A percentile compares a stretch with the other conserved stretches of the same genome.
These are phyloP conservation scores for Lentinula edodes DNA, from an alignment of 768 basidiomycete species.

Conservation along the genomic window DNA sequence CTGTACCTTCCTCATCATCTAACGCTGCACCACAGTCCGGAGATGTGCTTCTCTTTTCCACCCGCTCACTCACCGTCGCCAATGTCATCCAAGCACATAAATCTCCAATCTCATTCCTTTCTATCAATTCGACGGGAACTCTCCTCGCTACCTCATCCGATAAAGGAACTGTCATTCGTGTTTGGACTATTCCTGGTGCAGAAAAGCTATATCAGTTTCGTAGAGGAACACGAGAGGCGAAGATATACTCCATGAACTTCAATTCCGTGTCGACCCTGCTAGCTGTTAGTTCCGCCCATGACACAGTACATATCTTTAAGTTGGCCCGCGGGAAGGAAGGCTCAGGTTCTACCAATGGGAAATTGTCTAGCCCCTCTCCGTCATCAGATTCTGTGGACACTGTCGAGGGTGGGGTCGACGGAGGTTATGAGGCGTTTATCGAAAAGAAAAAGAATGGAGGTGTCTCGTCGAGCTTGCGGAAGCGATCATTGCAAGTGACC, in stretches of 20 bases:
- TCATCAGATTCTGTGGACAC: conserved; percentile 65
- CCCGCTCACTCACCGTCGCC: conserved; percentile 82
- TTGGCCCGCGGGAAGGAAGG: conserved; percentile 32
- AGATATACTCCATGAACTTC: conserved; percentile 79
- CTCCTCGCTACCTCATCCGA: conserved; percentile 91
- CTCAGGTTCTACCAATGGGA: conserved; percentile 11
- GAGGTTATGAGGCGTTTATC: conserved; percentile 82
- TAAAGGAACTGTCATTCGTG: conserved; percentile 95
- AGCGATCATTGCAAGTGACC: conserved; percentile 70
- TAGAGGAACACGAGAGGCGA: conserved; percentile 79
- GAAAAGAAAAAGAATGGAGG: conserved; percentile 63
- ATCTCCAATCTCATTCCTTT: conserved; percentile 80
- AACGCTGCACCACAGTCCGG: conserved; percentile 51
- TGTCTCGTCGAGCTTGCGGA: conserved; percentile 39
- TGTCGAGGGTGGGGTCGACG: conserved; percentile 55
- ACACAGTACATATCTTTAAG: conserved; percentile 96
- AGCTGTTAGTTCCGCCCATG: conserved; percentile 87
- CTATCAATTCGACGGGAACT: conserved; percentile 82
- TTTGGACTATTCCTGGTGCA: conserved; percentile 86
- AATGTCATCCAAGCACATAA: conserved; percentile 99
- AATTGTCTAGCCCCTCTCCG: conserved; percentile 36
- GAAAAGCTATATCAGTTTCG: conserved; percentile 96
- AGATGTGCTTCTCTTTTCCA: conserved; percentile 94
- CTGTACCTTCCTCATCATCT: conserved; percentile 29
- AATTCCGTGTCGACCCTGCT: conserved; percentile 80